Base-by-base conservation (phyloP, 2,329 filamentous ascomycete genomes). In the Fusarium sp. region DNA sequence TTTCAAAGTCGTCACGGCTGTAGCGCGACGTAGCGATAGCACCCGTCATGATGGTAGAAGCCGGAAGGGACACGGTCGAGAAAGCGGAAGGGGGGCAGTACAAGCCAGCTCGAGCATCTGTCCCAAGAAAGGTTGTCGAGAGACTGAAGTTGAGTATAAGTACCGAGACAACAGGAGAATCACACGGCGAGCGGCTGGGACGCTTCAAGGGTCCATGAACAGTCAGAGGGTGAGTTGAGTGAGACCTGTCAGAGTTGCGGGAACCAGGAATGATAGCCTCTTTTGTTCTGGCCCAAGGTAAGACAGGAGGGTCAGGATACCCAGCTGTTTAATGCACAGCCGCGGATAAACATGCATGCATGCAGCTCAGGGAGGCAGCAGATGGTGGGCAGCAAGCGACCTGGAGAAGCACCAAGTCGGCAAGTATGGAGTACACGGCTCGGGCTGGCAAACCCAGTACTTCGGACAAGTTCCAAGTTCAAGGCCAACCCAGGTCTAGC, bases 1-100 rank as follows among this genome's bases (percentile, higher is more conserved):
- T 92, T 76, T 93, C 91, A 68, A 92, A 90, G 79, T 93, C 91
- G 69, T 90, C 88, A 7, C 83, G 76, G 73, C 79, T 81, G 66
- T 84, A 84, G 54, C 82, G 81, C 65, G 82, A 77, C 25, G 80
- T 76, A 60, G 76, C 74, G 62, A 80, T 67, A 25, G 77, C 72
- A 47, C 73, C 81, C 35, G 80, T 81, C 81, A 82, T 82, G 68
- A 76, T 78, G 79, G 63, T 32, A 63, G 64, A 69, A 73, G 52
- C 61, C 50, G 63, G 63, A 40, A 61, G 32, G 59, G 66, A 52
- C 54, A 76, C 59, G 61, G 68, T 66, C 70, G 62, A 65, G 63
- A 76, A 72, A 69, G 52, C 25, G 67, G 71, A 68, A 73, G 65
- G 77, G 68, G 68, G 63, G 68, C 60, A 73, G 70, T 60, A 66